Base-by-base conservation (phyloP, 2,329 filamentous ascomycete genomes). In the Bipolaris sorokiniana region DNA sequence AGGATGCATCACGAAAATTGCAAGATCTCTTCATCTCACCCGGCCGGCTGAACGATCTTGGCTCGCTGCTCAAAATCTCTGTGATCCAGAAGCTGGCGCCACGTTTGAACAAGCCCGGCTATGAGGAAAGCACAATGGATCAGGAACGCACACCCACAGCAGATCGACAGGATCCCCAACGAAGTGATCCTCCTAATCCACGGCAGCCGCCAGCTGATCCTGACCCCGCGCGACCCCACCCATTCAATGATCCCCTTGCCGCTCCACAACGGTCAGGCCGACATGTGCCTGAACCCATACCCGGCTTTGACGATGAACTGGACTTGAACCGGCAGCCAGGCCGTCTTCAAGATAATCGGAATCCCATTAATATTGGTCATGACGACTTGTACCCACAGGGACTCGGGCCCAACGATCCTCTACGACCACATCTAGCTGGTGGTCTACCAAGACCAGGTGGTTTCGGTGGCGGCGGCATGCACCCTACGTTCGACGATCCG, bases 401-500 rank as follows among this genome's bases (percentile, higher is more conserved):
- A 0, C 79, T 99, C 0, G 93, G 92, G 0, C 93, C 93, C 0
- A 82, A 92, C 67, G 93, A 97, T 75, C 92, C 94, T 11, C 78
- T 97, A 3, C 81, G 90, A 31, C 85, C 86, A 4, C 84, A 85
- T 2, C 85, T 91, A 53, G 85, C 87, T 6, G 82, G 85, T 50
- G 82, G 85, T 46, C 79, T 85, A n/a, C 78, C 77, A 41, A 83
- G 86, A 0, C 76, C 87, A 5, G 81, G 82, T 20, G 79, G 82
- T n/a, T 84, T 87, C 18, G 84, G 84, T 10, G 87, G 89, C 11
- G 87, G 89, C 9, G 95, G 95, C 0, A 99, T 99, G 95, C 91
- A 97, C 76, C 95, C 95, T 0, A 96, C 93, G 0, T 95, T 97
- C 73, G 92, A 97, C 67, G 93, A 98, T 71, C 92, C 91, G 6